Conservation (phyloP, 2,329 filamentous ascomycete species). For the Phyllosticta capitalensis region DNA sequence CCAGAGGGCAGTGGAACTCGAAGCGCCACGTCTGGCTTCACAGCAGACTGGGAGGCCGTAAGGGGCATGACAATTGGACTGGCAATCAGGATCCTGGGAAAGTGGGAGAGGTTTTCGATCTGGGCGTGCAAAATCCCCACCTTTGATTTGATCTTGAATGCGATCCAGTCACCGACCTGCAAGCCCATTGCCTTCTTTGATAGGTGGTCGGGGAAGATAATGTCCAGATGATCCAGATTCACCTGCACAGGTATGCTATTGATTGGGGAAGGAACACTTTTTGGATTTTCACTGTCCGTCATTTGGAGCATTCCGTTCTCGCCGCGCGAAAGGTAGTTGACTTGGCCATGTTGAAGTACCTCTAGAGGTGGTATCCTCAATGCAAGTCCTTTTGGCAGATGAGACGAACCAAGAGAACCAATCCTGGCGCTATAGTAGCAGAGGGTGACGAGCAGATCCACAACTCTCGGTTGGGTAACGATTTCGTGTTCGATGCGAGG, state of each 20-base stretch:
- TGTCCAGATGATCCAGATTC: conserved; percentile 21
- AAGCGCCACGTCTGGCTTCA: background rate
- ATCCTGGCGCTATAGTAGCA: conserved; percentile 53
- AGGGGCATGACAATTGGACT: background rate
- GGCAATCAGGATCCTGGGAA: background rate
- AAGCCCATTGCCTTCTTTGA: conserved; percentile 18
- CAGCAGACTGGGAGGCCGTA: background rate
- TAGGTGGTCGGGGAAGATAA: conserved; percentile 30
- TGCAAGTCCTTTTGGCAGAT: conserved; percentile 46
- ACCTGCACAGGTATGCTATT: background rate
- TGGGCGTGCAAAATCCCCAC: background rate
- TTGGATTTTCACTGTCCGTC: background rate
- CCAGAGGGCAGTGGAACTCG: conserved; percentile 12
- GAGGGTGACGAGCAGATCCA: conserved; percentile 76
- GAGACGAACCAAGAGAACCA: background rate
- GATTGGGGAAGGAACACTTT: background rate
- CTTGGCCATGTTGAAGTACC: conserved; percentile 2
- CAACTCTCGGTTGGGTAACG: conserved; percentile 65
- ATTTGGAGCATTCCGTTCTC: too few species aligned
- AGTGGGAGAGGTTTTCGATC: background rate
- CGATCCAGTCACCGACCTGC: conserved; percentile 45
- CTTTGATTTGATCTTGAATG: conserved; percentile 17
- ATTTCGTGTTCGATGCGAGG: conserved; percentile 82
- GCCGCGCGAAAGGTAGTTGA: conserved; percentile 8
- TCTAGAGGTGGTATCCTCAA: conserved; percentile 39